Evolutionary conservation across 2,329 filamentous ascomycete species (phyloP).

Genomic region (Cercospora brassicicola): DNA sequence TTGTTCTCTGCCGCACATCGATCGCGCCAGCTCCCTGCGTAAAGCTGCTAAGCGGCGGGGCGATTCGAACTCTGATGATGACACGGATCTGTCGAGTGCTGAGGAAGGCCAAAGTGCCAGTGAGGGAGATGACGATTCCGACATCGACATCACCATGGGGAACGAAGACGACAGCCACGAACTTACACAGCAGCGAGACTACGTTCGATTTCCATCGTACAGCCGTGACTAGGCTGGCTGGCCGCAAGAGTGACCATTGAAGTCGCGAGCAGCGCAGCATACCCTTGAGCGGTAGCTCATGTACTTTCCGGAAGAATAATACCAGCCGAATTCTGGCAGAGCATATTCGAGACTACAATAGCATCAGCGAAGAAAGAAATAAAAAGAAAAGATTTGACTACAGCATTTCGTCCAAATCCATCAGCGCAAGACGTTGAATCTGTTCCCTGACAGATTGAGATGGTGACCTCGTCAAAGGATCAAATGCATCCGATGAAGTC

Average conservation of each 20-base stretch:
- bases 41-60: slow-evolving; percentile 54
- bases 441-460: neutral
- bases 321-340: neutral
- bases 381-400: neutral
- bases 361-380: slow-evolving; percentile 4
- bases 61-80: slow-evolving; percentile 35
- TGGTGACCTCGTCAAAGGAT: neutral
- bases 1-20: slow-evolving; percentile 83
- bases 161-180: slow-evolving; percentile 45
- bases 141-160: slow-evolving; percentile 40
- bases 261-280: neutral
- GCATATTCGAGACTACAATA: slow-evolving; percentile 4
- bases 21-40: slow-evolving; percentile 77
- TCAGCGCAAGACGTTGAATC: neutral
- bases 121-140: slow-evolving; percentile 58
- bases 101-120: slow-evolving; percentile 59
- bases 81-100: slow-evolving; percentile 70
- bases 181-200: slow-evolving; percentile 56
- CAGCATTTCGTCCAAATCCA: neutral
- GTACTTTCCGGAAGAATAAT: neutral
- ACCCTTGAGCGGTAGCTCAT: neutral
- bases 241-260: neutral
- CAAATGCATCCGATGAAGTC: neutral
- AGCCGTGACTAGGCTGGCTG: neutral
- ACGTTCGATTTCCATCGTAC: slow-evolving; percentile 45